These are phyloP conservation scores for Aspergillus persii DNA, from an alignment of 2,329 filamentous ascomycete species.

Conservation along the genomic window DNA sequence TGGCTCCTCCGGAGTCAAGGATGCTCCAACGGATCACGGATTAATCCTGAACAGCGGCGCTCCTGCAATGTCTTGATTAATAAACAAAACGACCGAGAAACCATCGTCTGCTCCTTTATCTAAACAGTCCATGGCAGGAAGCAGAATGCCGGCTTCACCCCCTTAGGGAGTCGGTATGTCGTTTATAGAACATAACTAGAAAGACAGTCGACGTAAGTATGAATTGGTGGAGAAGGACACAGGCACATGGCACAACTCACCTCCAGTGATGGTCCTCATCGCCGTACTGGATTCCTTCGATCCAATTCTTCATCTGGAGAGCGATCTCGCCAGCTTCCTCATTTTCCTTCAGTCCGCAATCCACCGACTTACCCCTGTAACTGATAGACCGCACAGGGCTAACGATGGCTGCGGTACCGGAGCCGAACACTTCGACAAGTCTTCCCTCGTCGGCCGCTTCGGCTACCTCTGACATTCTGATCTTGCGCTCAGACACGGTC, in stretches of 20 bases:
- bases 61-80: neutral
- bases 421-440: conserved; percentile 87
- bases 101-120: neutral
- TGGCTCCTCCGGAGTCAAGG: neutral
- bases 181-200: conserved; percentile 26
- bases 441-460: conserved; percentile 81
- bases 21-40: neutral
- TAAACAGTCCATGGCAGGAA: neutral
- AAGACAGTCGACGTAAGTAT: conserved; percentile 9
- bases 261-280: conserved; percentile 93
- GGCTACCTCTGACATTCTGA: conserved; percentile 81
- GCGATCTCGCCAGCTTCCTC: conserved; percentile 89
- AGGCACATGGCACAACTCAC: conserved; percentile 44
- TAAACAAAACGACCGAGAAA: neutral
- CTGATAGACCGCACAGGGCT: conserved; percentile 84
- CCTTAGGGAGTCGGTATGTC: neutral
- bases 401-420: conserved; percentile 92
- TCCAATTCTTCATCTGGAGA: conserved; percentile 89
- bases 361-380: conserved; percentile 78
- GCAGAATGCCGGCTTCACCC: neutral
- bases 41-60: neutral
- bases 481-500: conserved; percentile 84
- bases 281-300: conserved; percentile 91
- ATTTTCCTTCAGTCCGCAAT: conserved; percentile 75
- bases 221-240: neutral